Evolutionary conservation across 768 basidiomycete species (phyloP), one percentile per base, ranked within the genome.

Genomic region (Hemileccinum rubropunctum): DNA sequence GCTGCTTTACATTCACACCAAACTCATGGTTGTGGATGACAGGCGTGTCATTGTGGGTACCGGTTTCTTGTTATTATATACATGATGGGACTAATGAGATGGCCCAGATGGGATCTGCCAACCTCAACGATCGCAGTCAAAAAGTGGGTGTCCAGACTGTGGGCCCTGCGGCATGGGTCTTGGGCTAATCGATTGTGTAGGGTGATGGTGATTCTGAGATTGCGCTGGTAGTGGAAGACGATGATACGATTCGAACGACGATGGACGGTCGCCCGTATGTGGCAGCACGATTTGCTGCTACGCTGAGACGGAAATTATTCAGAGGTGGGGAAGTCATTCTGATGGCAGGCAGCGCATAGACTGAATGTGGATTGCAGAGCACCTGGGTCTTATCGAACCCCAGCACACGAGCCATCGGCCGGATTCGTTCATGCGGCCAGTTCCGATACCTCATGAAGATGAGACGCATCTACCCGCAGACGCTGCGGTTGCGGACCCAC

Each of bases 131-230:
- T 60, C 83, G 91, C 13, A 86, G 83, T 47, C 90, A 91, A 69
- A 86, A 79, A 77, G 85, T 79, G 52, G 34, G 67, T 34, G 41
- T 4, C 8, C 23, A 23, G 14, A 23, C 18, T 30, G 13, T 34
- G 4, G 20, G 17, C 34, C 6, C 21, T 15, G 6, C 28, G 17
- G 30, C 30, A n/a, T 11, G 41, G 23, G 41, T 33, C 28, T 26
- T 43, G 27, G 21, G 42, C 46, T 66, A 27, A 54, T 33, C n/a
- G 32, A 6, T 43, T 21, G 52, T 55, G 13, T 41, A 87, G 83
- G 95, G 95, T 21, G 88, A 95, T 56, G 92, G 91, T 30, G 93
- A 95, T 68, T 95, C 92, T 1, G 97, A 98, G 71, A 95, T 98
- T 55, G 91, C 89, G 7, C 70, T 97, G 8, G 83, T 98, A 17